These are phyloP conservation scores for Ambrosia artemisiifolia DNA, from an alignment of 129 eudicot species.

Conservation along the genomic window DNA sequence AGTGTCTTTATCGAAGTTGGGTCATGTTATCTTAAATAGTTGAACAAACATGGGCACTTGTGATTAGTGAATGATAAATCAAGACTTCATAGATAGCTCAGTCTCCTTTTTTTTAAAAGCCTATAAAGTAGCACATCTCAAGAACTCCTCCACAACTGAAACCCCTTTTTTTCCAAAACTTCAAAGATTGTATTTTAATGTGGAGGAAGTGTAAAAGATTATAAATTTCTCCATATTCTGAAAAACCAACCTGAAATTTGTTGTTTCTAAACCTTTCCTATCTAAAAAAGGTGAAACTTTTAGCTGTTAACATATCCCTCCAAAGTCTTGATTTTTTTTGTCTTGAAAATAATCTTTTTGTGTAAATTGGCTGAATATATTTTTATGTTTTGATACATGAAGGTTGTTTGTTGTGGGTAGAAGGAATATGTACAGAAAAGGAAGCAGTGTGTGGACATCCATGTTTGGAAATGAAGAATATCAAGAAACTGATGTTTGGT, in stretches of 20 bases:
- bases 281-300: slow-evolving; percentile 23
- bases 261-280: not conserved
- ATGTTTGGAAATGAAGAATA: slow-evolving; percentile 55
- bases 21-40: slow-evolving; percentile 31
- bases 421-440: slow-evolving; percentile 53
- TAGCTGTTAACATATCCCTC: not conserved
- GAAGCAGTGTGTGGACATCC: slow-evolving; percentile 56
- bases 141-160: slow-evolving; percentile 21
- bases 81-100: slow-evolving; percentile 22
- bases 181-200: slow-evolving; percentile 12
- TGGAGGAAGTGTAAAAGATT: slow-evolving; percentile 13
- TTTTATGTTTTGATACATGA: not conserved
- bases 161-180: slow-evolving; percentile 5
- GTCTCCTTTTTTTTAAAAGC: slow-evolving; percentile 35
- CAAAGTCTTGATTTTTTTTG: not conserved
- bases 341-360: not conserved
- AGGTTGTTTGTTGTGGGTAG: slow-evolving; percentile 9
- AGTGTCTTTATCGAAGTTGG: slow-evolving; percentile 20
- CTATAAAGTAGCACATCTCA: slow-evolving; percentile 22
- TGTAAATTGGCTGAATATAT: not conserved
- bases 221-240: slow-evolving; percentile 4
- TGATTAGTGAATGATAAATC: slow-evolving; percentile 32
- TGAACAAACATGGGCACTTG: slow-evolving; percentile 27
- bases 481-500: slow-evolving; percentile 79
- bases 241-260: slow-evolving; percentile 5